phyloP scores from a whole-genome alignment of 2,329 filamentous ascomycete species.

The Coniochaeta sp. region DNA sequence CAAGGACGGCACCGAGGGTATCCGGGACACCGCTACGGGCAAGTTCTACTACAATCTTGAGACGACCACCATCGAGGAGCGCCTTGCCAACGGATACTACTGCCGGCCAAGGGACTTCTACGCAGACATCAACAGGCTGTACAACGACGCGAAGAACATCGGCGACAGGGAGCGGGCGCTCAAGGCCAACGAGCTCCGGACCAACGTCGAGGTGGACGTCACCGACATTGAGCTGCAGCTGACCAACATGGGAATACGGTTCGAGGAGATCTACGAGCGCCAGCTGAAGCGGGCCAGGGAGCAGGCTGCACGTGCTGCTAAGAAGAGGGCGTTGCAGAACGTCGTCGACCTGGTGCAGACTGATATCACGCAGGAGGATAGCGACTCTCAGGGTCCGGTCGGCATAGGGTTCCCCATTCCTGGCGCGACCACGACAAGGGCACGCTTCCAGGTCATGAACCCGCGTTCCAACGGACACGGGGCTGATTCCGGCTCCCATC shows the following conservation, averaged over 20 bases:
- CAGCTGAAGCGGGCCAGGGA: constrained; percentile 59
- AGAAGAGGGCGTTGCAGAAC: constrained; percentile 55
- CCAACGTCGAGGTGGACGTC: constrained; percentile 93
- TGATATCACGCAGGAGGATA: constrained; percentile 42
- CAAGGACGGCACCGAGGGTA: constrained; percentile 67
- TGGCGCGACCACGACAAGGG: constrained; percentile 36
- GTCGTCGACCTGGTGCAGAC: constrained; percentile 42
- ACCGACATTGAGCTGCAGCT: constrained; percentile 55
- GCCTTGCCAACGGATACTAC: constrained; percentile 96
- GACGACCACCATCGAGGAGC: constrained; percentile 85
- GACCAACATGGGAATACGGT: constrained; percentile 62
- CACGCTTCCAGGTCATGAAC: constrained; percentile 50
- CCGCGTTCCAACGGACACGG: constrained; percentile 50
- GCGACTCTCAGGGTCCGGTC: constrained; percentile 49
- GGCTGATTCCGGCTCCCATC: constrained; percentile 29
- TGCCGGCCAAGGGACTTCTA: constrained; percentile 85
- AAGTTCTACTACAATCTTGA: constrained; percentile 97
- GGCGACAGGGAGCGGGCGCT: constrained; percentile 79
- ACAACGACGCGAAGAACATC: constrained; percentile 74
- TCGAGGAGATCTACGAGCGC: constrained; percentile 72
- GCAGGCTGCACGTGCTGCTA: constrained; percentile 52
- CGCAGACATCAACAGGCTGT: constrained; percentile 75
- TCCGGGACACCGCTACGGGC: constrained; percentile 66
- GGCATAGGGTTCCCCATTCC: constrained; percentile 60
- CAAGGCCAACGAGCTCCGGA: constrained; percentile 83